These are phyloP conservation scores for Aspergillus nanangensis DNA, from an alignment of 495 filamentous ascomycete genomes.

Conservation along the genomic window DNA sequence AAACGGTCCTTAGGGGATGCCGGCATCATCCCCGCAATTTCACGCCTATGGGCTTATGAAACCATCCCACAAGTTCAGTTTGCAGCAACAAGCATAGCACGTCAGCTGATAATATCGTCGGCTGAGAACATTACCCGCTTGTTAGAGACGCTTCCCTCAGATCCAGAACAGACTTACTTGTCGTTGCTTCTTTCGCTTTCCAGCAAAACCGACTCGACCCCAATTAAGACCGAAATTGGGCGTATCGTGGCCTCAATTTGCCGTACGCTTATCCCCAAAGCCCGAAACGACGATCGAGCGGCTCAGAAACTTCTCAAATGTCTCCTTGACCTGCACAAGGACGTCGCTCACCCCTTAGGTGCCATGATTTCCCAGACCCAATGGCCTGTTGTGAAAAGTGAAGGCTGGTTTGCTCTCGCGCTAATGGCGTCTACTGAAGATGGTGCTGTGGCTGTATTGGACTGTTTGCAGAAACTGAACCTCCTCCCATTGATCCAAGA, in stretches of 20 bases:
- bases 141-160: slow-evolving; percentile 34
- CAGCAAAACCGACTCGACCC: slow-evolving; percentile 51
- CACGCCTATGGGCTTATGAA: slow-evolving; percentile 56
- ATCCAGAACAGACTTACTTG: slow-evolving; percentile 48
- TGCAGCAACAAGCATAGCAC: slow-evolving; percentile 58
- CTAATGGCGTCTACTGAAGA: slow-evolving; percentile 54
- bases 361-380: slow-evolving; percentile 62
- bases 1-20: slow-evolving; percentile 53
- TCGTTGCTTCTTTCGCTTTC: slow-evolving; percentile 57
- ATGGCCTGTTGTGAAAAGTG: slow-evolving; percentile 65
- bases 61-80: slow-evolving; percentile 67
- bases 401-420: slow-evolving; percentile 71
- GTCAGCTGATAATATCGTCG: slow-evolving; percentile 60
- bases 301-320: slow-evolving; percentile 28
- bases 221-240: slow-evolving; percentile 70
- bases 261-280: slow-evolving; percentile 48
- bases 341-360: slow-evolving; percentile 50
- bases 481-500: slow-evolving; percentile 45
- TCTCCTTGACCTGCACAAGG: slow-evolving; percentile 49
- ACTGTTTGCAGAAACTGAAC: slow-evolving; percentile 44
- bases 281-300: slow-evolving; percentile 22
- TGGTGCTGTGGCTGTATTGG: slow-evolving; percentile 47
- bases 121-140: slow-evolving; percentile 50
- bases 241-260: slow-evolving; percentile 62
- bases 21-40: slow-evolving; percentile 48